Base-by-base conservation (phyloP, 169 alveolate genomes). In the Plasmodium chabaudi region DNA sequence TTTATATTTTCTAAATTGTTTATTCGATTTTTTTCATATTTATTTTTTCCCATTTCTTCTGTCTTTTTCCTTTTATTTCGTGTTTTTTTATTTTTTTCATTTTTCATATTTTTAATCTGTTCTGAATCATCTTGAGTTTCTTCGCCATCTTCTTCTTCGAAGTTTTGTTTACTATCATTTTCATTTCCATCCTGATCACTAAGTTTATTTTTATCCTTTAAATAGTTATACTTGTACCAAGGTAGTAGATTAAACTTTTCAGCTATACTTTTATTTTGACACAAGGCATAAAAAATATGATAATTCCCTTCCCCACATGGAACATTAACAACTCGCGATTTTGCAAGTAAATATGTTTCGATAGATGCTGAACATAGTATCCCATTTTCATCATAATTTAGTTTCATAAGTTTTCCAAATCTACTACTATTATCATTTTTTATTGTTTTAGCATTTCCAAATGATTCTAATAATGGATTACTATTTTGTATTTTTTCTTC, bases 361-460 rank as follows among this genome's bases (percentile, higher is more conserved):
- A 98, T 97, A 25, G 97, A 92, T 13, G 99, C 99, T 44, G 99
- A 94, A 47, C 91, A 87, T 69, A 96, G 91, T 17, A 96, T 95
- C 9, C 98, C 98, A 42, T 89, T 94, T 13, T 92, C 95, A 46
- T 97, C 97, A 82, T 98, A 95, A 91, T 95, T 96, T 51, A 98
- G 94, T 87, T 97, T 96, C 27, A 98, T 97, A 87, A 97, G 97
- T 93, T 98, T 98, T 7, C 99, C 99, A 93, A 99, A 98, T 67
- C 99, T 95, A 82, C 99, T 94, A 25, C 99, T 95, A 94, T 99
- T 99, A 93, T 97, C 97, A 93, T 99, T 99, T 87, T 98, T 96
- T 27, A 98, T 92, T 13, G 99, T 98, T 92, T 97, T 97, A 0
- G 99, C 99, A 94, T 99, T 98, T 44, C 99, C 99, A 87, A 99